Evolutionary conservation across 139 green algal genomes (phyloP).

Genomic region (Chlorella sp.): DNA sequence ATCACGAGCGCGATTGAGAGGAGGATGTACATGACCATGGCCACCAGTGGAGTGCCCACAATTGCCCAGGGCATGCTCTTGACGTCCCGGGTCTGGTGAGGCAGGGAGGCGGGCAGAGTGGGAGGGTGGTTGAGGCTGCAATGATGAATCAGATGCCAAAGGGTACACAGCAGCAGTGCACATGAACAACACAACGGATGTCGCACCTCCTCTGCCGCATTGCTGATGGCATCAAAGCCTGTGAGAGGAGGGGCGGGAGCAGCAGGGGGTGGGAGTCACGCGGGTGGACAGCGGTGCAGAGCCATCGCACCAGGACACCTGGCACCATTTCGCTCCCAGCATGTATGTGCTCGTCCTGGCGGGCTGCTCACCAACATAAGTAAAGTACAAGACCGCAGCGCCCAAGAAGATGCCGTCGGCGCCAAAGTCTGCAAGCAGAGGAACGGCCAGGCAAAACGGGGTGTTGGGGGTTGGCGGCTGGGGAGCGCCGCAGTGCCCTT

Average conservation of each 20-base stretch:
- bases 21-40: slow-evolving; percentile 20
- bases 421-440: background rate
- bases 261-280: background rate
- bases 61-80: slow-evolving; percentile 24
- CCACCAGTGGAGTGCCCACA: slow-evolving; percentile 22
- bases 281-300: no score
- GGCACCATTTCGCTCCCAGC: no score
- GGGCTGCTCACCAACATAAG: background rate
- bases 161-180: no score
- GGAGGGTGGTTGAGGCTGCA: no score
- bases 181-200: no score
- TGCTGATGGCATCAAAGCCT: slow-evolving; percentile 43
- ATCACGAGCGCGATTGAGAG: slow-evolving; percentile 22
- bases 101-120: background rate
- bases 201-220: slow-evolving; percentile 45
- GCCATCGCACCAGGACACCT: no score
- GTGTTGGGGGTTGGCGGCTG: no score
- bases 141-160: no score
- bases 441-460: no score
- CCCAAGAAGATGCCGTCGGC: slow-evolving; percentile 11
- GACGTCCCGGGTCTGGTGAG: background rate
- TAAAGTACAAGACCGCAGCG: slow-evolving; percentile 13
- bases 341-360: no score
- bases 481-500: no score
- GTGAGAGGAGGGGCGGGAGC: background rate